These are phyloP conservation scores for Podospora pseudopauciseta DNA, from an alignment of 495 filamentous ascomycete genomes.

Conservation along the genomic window DNA sequence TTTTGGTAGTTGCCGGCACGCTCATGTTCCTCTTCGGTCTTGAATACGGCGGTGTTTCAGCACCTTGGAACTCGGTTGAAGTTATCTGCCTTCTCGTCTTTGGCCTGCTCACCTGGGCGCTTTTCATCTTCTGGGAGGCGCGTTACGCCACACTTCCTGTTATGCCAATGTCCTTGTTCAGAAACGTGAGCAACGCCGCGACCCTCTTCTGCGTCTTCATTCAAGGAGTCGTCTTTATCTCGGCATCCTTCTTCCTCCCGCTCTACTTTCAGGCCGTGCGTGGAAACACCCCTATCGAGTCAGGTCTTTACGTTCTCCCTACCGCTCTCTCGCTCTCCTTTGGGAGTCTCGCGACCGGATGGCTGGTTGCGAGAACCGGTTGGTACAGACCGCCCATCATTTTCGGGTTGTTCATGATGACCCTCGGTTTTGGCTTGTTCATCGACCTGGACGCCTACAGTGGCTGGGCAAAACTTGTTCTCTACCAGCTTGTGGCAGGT, in stretches of 20 bases:
- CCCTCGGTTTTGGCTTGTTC: neutral
- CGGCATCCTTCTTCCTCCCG: neutral
- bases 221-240: neutral
- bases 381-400: neutral
- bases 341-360: neutral
- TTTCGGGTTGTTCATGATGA: neutral
- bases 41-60: neutral
- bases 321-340: neutral
- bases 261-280: neutral
- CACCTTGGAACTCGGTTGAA: neutral
- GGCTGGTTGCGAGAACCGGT: neutral
- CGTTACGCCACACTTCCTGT: neutral
- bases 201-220: neutral
- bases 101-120: neutral
- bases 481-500: neutral
- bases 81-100: slow-evolving; percentile 4
- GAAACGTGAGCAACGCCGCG: neutral
- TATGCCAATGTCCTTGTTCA: neutral
- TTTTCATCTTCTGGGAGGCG: slow-evolving; percentile 1
- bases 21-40: slow-evolving; percentile 1
- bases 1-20: neutral
- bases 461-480: neutral
- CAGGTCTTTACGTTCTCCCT: neutral
- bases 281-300: neutral
- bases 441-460: neutral